Evolutionary conservation across 1,139 yeast species (phyloP), one percentile per base, ranked within the genome.

Genomic region (Pichia sp.): DNA sequence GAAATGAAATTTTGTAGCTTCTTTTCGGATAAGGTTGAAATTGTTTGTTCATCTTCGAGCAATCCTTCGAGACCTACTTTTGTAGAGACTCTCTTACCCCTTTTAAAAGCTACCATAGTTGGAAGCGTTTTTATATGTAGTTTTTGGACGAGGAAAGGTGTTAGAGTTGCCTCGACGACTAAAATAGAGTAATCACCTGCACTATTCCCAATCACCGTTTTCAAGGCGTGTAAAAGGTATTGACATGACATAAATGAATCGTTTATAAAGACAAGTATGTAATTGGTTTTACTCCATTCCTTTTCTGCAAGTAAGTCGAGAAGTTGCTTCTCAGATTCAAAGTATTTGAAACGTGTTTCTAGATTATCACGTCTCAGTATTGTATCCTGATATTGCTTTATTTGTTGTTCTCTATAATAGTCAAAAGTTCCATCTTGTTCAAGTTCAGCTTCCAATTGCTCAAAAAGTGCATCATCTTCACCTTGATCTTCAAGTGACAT

Each of bases 91-190:
- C 83, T 89, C 36, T 67, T 61, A 1, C 89, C 89, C 24, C 70
- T 64, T 26, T 62, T 63, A 54, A 79, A 84, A n/a, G 77, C 68
- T 2, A 81, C 62, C 5, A 84, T 78, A 52, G 79, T 80, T 1
- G 95, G 95, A 9, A 85, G 66, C 6, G 81, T 79, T 53, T 80
- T 75, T 38, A 85, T 67, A 2, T 67, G 64, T 36, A 85, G 67
- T 52, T 75, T 78, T 2, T 75, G 62, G 4, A 78, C 85, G 38
- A 85, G 62, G 54, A 85, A 85, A 3, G 94, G 88, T 1, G 89
- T 83, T 22, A 71, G 63, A 34, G 68, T 72, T 0, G 84, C 95
- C 15, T 41, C 19, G 1, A 43, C 17, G 11, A 41, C 15, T 14
- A 17, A 40, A 4, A 39, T 31, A 3, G 23, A 24, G 20, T 35